Evolutionary conservation across 352 stramenopile genomes (phyloP).

Genomic region (Pythium insidiosum): DNA sequence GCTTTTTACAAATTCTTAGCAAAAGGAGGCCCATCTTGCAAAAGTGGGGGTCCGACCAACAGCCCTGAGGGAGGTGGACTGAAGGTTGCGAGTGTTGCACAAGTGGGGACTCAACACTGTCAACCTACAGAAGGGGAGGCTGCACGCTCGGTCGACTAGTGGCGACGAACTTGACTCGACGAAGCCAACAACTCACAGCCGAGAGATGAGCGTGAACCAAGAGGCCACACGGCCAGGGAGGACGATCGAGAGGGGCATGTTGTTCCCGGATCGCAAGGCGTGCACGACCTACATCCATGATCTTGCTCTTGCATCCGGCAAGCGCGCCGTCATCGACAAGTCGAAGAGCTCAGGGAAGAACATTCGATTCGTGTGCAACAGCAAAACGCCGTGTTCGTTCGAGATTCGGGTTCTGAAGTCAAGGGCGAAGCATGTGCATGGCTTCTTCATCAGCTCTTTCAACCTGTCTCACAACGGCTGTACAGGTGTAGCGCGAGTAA

Average conservation of each 20-base stretch:
- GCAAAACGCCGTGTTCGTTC: constrained; percentile 30
- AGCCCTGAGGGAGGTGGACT: too few relatives aligned
- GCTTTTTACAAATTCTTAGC: too few relatives aligned
- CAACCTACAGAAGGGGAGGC: too few relatives aligned
- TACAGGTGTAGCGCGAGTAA: constrained; percentile 24
- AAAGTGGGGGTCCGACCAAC: too few relatives aligned
- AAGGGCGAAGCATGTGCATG: constrained; percentile 15
- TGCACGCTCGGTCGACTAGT: too few relatives aligned
- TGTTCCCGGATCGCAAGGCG: neutral
- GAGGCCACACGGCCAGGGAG: too few relatives aligned
- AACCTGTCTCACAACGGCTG: constrained; percentile 23
- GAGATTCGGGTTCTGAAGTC: constrained; percentile 28
- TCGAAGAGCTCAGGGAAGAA: constrained; percentile 37
- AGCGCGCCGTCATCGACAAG: constrained; percentile 27
- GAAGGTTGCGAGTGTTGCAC: too few relatives aligned
- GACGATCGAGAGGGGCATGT: neutral
- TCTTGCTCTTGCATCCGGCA: constrained; percentile 38
- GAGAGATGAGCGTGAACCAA: too few relatives aligned
- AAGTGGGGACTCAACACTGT: too few relatives aligned
- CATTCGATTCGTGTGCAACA: constrained; percentile 39
- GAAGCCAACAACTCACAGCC: too few relatives aligned
- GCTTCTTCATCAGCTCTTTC: constrained; percentile 30
- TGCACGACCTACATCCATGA: constrained; percentile 36
- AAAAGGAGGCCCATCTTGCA: too few relatives aligned
- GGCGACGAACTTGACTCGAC: too few relatives aligned